These are phyloP conservation scores for Spathaspora passalidarum DNA, from an alignment of 805 yeast genomes.

Conservation along the genomic window DNA sequence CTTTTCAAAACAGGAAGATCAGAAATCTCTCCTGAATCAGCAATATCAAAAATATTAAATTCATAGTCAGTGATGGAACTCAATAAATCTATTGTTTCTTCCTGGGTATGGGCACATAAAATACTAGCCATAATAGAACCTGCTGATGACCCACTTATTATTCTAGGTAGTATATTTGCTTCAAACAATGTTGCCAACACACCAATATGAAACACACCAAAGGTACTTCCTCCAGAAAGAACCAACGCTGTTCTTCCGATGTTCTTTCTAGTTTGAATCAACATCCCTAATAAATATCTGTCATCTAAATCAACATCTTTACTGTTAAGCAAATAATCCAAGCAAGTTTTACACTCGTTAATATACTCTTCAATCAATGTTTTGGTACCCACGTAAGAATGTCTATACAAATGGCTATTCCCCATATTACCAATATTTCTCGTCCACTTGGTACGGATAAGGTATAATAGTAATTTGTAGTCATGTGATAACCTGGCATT, in stretches of 20 bases:
- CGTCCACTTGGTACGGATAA: constrained; percentile 80
- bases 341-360: constrained; percentile 61
- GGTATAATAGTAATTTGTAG: constrained; percentile 58
- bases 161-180: constrained; percentile 72
- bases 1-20: constrained; percentile 41
- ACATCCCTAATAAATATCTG: constrained; percentile 66
- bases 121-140: constrained; percentile 94
- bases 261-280: constrained; percentile 84
- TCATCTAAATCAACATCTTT: constrained; percentile 54
- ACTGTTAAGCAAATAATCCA: constrained; percentile 38
- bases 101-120: constrained; percentile 74
- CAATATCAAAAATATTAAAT: constrained; percentile 53
- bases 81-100: constrained; percentile 60
- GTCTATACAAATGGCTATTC: constrained; percentile 70
- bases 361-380: constrained; percentile 77
- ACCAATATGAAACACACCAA: constrained; percentile 91
- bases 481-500: constrained; percentile 58
- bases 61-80: constrained; percentile 57
- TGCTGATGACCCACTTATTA: constrained; percentile 91
- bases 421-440: constrained; percentile 88
- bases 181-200: constrained; percentile 79
- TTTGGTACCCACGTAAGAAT: constrained; percentile 85
- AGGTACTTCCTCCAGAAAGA: constrained; percentile 94
- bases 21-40: constrained; percentile 29
- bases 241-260: constrained; percentile 93